Conservation (phyloP, 2,329 filamentous ascomycete species). For the Aspergillus pseudoviridinutans region DNA sequence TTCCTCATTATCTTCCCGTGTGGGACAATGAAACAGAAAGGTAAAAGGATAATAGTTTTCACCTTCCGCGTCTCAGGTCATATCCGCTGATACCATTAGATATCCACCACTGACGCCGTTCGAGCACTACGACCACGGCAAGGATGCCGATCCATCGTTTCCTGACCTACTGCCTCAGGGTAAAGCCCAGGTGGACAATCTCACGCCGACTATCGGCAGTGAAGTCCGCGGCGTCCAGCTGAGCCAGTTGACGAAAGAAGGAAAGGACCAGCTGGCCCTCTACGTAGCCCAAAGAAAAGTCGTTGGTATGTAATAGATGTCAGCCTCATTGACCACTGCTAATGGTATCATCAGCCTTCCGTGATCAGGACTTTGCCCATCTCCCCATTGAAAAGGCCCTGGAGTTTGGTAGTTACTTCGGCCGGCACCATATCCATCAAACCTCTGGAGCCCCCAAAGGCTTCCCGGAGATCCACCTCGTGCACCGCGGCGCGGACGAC, state of each 20-base stretch:
- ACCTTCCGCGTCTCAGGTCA: not conserved
- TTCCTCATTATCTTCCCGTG: conserved; percentile 69
- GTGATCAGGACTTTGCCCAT: conserved; percentile 68
- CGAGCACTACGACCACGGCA: conserved; percentile 70
- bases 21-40: conserved; percentile 57
- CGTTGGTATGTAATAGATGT: conserved; percentile 47
- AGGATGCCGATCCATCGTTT: conserved; percentile 66
- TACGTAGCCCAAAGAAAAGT: conserved; percentile 56
- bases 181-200: conserved; percentile 48
- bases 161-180: conserved; percentile 59
- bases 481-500: conserved; percentile 67
- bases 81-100: conserved; percentile 30
- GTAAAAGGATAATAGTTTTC: conserved; percentile 11
- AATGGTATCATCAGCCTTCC: conserved; percentile 52
- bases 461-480: conserved; percentile 71
- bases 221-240: conserved; percentile 70
- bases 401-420: conserved; percentile 70
- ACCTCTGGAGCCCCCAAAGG: conserved; percentile 71
- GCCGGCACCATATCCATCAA: conserved; percentile 76
- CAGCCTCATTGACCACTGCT: not conserved
- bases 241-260: conserved; percentile 61
- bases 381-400: conserved; percentile 67
- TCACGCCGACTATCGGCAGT: conserved; percentile 71
- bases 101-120: conserved; percentile 63
- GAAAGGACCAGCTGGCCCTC: conserved; percentile 69